phyloP scores from a whole-genome alignment of 2,329 filamentous ascomycete species.

The Colletotrichum tanaceti region DNA sequence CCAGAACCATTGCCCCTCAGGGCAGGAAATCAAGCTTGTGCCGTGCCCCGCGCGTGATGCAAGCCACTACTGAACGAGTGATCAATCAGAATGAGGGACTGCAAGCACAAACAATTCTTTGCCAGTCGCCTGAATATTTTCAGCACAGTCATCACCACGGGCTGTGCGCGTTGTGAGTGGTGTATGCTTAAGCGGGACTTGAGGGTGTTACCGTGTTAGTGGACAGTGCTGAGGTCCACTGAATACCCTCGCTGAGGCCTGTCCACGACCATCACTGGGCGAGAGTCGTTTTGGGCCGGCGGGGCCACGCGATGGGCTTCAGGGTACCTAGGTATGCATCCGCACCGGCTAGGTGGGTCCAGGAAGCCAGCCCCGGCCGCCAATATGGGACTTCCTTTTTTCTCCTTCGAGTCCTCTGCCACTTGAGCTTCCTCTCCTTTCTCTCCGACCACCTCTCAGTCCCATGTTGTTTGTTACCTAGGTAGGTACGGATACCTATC shows the following conservation, averaged over 20 bases:
- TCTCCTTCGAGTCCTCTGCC: background rate
- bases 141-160: conserved; percentile 27
- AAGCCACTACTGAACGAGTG: conserved; percentile 4
- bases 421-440: background rate
- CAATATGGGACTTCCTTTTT: background rate
- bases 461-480: too few species aligned
- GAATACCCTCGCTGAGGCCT: conserved; percentile 32
- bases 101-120: background rate
- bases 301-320: conserved; percentile 5
- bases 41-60: conserved; percentile 29
- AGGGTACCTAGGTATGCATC: background rate
- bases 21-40: conserved; percentile 8
- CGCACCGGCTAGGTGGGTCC: background rate
- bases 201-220: background rate
- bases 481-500: too few species aligned
- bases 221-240: conserved; percentile 33
- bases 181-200: conserved; percentile 28
- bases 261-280: conserved; percentile 26
- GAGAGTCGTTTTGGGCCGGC: background rate
- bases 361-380: background rate
- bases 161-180: conserved; percentile 29
- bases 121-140: conserved; percentile 24
- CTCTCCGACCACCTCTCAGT: background rate
- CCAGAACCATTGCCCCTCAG: conserved; percentile 2
- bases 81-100: background rate